phyloP scores from a whole-genome alignment of 2,329 filamentous ascomycete genomes.

The Cyphellophora attinorum region DNA sequence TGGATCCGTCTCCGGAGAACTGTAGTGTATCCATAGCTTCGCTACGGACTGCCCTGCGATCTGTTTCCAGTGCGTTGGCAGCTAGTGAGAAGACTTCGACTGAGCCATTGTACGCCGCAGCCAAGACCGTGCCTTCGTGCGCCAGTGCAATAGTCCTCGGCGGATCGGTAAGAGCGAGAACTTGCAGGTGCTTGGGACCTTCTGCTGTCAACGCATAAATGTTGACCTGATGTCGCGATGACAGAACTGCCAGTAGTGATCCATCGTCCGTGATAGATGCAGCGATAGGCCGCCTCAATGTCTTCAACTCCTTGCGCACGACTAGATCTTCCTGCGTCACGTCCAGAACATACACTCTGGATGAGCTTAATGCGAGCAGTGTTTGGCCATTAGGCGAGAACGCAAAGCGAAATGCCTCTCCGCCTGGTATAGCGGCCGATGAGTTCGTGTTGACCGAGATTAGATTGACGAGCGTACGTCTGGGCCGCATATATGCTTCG shows the following conservation, averaged over 20 bases:
- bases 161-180: slow-evolving; percentile 67
- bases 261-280: slow-evolving; percentile 74
- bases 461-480: slow-evolving; percentile 63
- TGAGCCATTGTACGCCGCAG: slow-evolving; percentile 76
- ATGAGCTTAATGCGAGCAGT: slow-evolving; percentile 74
- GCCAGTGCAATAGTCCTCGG: slow-evolving; percentile 72
- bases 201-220: slow-evolving; percentile 62
- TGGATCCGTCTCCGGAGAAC: slow-evolving; percentile 69
- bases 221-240: slow-evolving; percentile 74
- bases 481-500: slow-evolving; percentile 63
- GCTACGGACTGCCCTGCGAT: slow-evolving; percentile 69
- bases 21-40: slow-evolving; percentile 63
- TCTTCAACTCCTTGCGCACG: slow-evolving; percentile 70
- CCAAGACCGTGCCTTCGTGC: slow-evolving; percentile 70
- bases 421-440: slow-evolving; percentile 66
- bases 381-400: slow-evolving; percentile 67
- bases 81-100: slow-evolving; percentile 76
- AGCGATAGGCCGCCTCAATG: slow-evolving; percentile 63
- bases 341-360: slow-evolving; percentile 71
- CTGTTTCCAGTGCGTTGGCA: slow-evolving; percentile 52
- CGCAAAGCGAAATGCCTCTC: slow-evolving; percentile 77
- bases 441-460: slow-evolving; percentile 78
- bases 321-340: slow-evolving; percentile 49
- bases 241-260: slow-evolving; percentile 65
- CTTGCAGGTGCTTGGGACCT: slow-evolving; percentile 62